Percentiles rank a stretch among this genome's conserved stretches.
phyloP scores from a whole-genome alignment of 176 grass and related monocot species.

The Cenchrus fungigraminus region DNA sequence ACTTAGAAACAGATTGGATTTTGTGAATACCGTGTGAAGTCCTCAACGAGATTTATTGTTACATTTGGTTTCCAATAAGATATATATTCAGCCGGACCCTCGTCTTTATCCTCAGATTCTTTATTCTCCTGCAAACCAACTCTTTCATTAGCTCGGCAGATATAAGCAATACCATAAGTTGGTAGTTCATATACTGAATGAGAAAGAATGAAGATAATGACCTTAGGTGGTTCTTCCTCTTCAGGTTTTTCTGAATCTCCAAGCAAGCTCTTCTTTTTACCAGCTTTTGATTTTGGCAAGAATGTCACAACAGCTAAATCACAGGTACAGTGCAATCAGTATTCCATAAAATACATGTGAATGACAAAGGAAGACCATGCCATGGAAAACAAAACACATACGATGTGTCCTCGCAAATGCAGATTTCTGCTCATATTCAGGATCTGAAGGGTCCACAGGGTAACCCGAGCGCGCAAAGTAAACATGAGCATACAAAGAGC shows the following conservation, averaged over 20 bases:
- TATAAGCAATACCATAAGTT: slow-evolving; percentile 22
- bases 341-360: slow-evolving; percentile 19
- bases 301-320: slow-evolving; percentile 77
- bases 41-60: slow-evolving; percentile 93
- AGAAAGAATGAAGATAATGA: slow-evolving; percentile 36
- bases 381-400: slow-evolving; percentile 51
- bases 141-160: slow-evolving; percentile 37
- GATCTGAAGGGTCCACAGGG: slow-evolving; percentile 92
- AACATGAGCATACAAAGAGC: slow-evolving; percentile 96
- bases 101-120: slow-evolving; percentile 72
- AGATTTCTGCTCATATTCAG: slow-evolving; percentile 84
- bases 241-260: slow-evolving; percentile 61
- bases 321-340: slow-evolving; percentile 29
- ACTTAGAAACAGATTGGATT: slow-evolving; percentile 30
- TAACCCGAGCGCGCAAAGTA: slow-evolving; percentile 95
- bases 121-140: slow-evolving; percentile 55
- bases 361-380: neutral
- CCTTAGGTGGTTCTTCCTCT: slow-evolving; percentile 52
- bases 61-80: slow-evolving; percentile 98
- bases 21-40: slow-evolving; percentile 80
- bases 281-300: slow-evolving; percentile 92
- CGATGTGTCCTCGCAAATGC: slow-evolving; percentile 83
- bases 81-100: slow-evolving; percentile 77
- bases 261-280: slow-evolving; percentile 94
- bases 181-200: slow-evolving; percentile 5